These are phyloP conservation scores for Cytospora piceicola DNA, from an alignment of 2,329 filamentous ascomycete species.

Conservation along the genomic window DNA sequence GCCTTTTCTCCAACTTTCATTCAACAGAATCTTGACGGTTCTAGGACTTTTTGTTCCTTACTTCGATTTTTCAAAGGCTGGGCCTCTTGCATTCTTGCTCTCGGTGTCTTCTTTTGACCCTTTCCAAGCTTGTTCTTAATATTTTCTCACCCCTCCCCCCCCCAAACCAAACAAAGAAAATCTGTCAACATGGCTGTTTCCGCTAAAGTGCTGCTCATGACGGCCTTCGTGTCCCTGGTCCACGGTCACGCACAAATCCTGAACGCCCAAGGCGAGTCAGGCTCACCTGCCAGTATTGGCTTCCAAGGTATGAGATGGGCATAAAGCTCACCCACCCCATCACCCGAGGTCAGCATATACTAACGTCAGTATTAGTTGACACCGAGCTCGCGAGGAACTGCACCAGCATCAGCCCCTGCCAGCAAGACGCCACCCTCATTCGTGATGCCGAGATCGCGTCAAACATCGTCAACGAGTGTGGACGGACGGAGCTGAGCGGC, in stretches of 20 bases:
- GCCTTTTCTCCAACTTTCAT: constrained; percentile 25
- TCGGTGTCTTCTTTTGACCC: constrained; percentile 33
- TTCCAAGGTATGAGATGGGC: constrained; percentile 47
- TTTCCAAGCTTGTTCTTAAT: constrained; percentile 33
- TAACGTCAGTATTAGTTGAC: constrained; percentile 46
- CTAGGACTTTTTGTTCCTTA: constrained; percentile 19
- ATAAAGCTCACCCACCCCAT: not conserved
- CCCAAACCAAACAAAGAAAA: no score
- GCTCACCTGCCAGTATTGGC: constrained; percentile 53
- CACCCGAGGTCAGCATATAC: not conserved
- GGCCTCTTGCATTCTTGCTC: constrained; percentile 31
- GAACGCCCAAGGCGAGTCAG: constrained; percentile 49
- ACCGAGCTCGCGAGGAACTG: constrained; percentile 63
- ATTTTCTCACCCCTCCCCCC: constrained; percentile 35
- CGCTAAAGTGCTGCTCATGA: constrained; percentile 40
- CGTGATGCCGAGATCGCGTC: constrained; percentile 56
- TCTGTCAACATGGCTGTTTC: constrained; percentile 43
- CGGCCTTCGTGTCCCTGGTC: constrained; percentile 42
- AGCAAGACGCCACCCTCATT: constrained; percentile 68
- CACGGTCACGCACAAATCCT: constrained; percentile 53
- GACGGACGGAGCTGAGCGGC: constrained; percentile 61
- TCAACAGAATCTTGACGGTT: constrained; percentile 29
- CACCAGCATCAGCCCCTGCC: constrained; percentile 66
- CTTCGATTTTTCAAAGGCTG: constrained; percentile 31
- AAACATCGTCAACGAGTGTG: constrained; percentile 63